Evolutionary conservation across 495 filamentous ascomycete species (phyloP).

Genomic region (Margaritispora aquatica): DNA sequence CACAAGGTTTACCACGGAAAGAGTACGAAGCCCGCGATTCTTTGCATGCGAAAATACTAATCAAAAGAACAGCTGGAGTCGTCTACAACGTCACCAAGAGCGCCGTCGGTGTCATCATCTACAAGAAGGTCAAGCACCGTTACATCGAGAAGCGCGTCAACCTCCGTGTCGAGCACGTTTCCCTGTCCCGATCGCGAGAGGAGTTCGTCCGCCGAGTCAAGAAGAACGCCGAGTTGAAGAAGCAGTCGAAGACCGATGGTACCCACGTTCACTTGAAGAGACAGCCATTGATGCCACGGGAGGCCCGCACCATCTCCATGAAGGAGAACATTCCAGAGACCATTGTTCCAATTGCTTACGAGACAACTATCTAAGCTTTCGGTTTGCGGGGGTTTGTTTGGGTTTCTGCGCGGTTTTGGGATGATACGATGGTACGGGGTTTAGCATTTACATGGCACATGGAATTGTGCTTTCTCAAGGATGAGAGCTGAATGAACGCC

Average conservation of each 20-base stretch:
- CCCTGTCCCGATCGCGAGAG: constrained; percentile 85
- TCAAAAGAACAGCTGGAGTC: constrained; percentile 52
- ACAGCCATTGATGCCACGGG: constrained; percentile 73
- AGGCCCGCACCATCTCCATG: constrained; percentile 66
- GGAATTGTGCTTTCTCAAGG: constrained; percentile 24
- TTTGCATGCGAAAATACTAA: neutral
- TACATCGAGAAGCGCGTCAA: constrained; percentile 99
- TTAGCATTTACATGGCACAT: constrained; percentile 25
- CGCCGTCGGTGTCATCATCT: constrained; percentile 93
- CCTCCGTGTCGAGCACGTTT: constrained; percentile 96
- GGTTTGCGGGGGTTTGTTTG: constrained; percentile 26
- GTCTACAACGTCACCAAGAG: constrained; percentile 98
- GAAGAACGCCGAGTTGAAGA: constrained; percentile 86
- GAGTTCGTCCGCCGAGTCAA: constrained; percentile 96
- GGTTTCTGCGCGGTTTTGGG: constrained; percentile 26
- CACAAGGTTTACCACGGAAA: constrained; percentile 99
- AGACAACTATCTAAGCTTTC: constrained; percentile 85
- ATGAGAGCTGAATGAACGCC: constrained; percentile 24
- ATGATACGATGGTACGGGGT: constrained; percentile 13
- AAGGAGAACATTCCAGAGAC: constrained; percentile 83
- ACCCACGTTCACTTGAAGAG: constrained; percentile 85
- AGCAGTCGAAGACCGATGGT: constrained; percentile 85
- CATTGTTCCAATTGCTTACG: constrained; percentile 85
- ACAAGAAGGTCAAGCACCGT: constrained; percentile 96
- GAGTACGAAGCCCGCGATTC: constrained; percentile 33